These are phyloP conservation scores for Aspergillus sojae DNA, from an alignment of 2,329 filamentous ascomycete species.

Conservation along the genomic window DNA sequence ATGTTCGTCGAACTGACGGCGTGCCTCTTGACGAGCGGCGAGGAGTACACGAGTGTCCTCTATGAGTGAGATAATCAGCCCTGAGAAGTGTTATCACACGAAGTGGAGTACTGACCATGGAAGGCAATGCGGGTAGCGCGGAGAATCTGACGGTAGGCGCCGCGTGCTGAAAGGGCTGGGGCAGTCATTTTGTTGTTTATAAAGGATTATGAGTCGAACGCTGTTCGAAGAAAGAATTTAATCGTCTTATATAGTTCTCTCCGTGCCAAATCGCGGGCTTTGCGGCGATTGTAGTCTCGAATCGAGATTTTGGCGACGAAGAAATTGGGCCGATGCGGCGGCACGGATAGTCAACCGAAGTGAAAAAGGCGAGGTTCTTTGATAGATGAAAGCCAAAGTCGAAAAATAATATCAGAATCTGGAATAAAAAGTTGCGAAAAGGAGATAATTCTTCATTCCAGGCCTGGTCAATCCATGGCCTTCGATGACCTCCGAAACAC, in stretches of 20 bases:
- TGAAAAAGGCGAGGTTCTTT: not conserved
- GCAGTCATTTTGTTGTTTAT: conserved; percentile 26
- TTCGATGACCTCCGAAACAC: conserved; percentile 29
- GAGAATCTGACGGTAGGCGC: conserved; percentile 78
- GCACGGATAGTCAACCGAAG: not conserved
- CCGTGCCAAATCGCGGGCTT: not conserved
- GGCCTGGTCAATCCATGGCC: not conserved
- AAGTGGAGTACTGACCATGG: conserved; percentile 58
- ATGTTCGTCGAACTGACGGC: conserved; percentile 72
- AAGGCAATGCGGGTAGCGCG: conserved; percentile 84
- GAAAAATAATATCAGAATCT: not conserved
- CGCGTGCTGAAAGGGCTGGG: conserved; percentile 59
- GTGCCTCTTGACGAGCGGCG: conserved; percentile 73
- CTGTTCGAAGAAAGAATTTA: not conserved
- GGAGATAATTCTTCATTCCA: conserved; percentile 5
- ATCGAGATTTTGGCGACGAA: not conserved
- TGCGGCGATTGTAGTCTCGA: not conserved
- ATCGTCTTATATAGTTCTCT: not conserved
- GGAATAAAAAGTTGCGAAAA: not conserved
- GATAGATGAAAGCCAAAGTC: not conserved
- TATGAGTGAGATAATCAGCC: conserved; percentile 39
- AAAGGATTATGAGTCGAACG: not conserved
- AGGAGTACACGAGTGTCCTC: conserved; percentile 70
- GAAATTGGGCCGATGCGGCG: not conserved
- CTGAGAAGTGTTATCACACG: not conserved